phyloP scores from a whole-genome alignment of 2,329 filamentous ascomycete genomes.

The Lecanosticta acicola region DNA sequence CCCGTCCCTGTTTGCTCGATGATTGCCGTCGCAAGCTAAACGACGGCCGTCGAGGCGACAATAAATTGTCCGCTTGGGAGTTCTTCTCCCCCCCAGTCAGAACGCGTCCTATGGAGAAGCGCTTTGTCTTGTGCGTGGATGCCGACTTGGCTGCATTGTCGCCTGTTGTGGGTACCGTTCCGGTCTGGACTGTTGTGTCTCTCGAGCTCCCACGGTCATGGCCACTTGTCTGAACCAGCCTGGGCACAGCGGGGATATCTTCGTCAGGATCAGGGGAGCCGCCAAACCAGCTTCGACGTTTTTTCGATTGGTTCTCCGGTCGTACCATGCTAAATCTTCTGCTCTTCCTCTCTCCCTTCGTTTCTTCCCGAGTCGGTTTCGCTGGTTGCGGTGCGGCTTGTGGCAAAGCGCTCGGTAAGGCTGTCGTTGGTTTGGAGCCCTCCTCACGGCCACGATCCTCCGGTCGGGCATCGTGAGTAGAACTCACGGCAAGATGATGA shows the following conservation, averaged over 20 bases:
- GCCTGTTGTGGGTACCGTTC: too few relatives aligned
- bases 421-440: not conserved
- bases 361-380: constrained; percentile 1
- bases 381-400: constrained; percentile 1
- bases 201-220: too few relatives aligned
- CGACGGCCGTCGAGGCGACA: not conserved
- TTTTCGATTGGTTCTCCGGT: constrained; percentile 12
- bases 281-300: constrained; percentile 26
- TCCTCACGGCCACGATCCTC: not conserved
- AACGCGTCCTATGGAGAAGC: not conserved
- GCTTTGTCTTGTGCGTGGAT: not conserved
- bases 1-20: not conserved
- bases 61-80: not conserved
- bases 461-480: not conserved
- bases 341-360: constrained; percentile 7
- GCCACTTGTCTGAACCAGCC: constrained; percentile 4
- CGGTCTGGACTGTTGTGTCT: too few relatives aligned
- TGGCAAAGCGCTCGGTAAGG: constrained; percentile 1
- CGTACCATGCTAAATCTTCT: constrained; percentile 8
- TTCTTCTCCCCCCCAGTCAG: constrained; percentile 1
- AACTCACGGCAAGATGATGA: not conserved
- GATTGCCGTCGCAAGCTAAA: not conserved
- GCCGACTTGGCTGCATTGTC: not conserved
- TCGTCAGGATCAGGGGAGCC: constrained; percentile 16
- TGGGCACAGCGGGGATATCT: constrained; percentile 20